Evolutionary conservation across 495 filamentous ascomycete species (phyloP), one percentile per base, ranked within the genome.

Genomic region (Halenospora varia): DNA sequence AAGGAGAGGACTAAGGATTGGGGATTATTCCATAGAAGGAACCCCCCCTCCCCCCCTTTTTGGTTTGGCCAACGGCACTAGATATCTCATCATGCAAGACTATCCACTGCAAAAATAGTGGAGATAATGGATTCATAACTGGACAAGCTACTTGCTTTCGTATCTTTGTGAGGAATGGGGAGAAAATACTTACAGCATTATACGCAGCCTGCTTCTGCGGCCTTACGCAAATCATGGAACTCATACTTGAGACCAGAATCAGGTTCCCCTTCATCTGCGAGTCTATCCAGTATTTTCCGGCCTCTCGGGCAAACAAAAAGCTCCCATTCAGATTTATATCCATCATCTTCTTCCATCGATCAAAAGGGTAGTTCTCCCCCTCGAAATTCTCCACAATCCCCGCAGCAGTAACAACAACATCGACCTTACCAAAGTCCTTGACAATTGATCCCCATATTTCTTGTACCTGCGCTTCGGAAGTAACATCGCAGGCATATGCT

Each of bases 121-220:
- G n/a, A n/a, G n/a, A n/a, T n/a, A n/a, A n/a, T n/a, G n/a, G n/a
- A n/a, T n/a, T n/a, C n/a, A n/a, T n/a, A n/a, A n/a, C n/a, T n/a
- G n/a, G n/a, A n/a, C n/a, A n/a, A n/a, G n/a, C n/a, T n/a, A n/a
- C n/a, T n/a, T n/a, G n/a, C n/a, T n/a, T n/a, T n/a, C n/a, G n/a
- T n/a, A n/a, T n/a, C n/a, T n/a, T n/a, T n/a, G n/a, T n/a, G n/a
- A n/a, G n/a, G n/a, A n/a, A n/a, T n/a, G n/a, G n/a, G n/a, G n/a
- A n/a, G n/a, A n/a, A n/a, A n/a, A n/a, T n/a, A 54, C 60, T 47
- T 55, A 60, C 60, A 10, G 68, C 59, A 51, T 68, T 70, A 50
- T 68, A 65, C 8, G 68, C 68, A 11, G 61, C 51, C 35, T 68
- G 66, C 25, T 70, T 70, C 55, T 70, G 66, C 10, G 68, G 68